Evolutionary conservation across 2,329 filamentous ascomycete species (phyloP), one percentile per base, ranked within the genome.

Genomic region (Penicillium sp.): DNA sequence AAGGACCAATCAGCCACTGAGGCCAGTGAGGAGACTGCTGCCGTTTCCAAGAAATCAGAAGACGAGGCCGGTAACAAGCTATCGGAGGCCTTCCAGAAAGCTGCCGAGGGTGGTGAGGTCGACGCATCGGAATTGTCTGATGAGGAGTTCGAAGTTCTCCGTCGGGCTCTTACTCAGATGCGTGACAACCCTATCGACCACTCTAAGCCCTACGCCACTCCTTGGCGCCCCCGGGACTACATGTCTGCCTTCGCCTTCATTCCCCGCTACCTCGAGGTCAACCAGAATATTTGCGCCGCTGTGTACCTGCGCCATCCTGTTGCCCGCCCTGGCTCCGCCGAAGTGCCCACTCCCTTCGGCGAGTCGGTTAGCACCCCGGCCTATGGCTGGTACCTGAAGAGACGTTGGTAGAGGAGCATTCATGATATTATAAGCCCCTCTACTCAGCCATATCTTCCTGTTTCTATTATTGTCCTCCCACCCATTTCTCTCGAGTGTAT

Each of bases 191-290:
- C 91, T 0, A 77, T 88, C 58, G 91, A 97, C 75, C 74, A 77
- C 26, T 78, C 75, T 56, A 96, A 96, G 77, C 91, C 95, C 3
- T 99, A 99, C 73, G 84, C 84, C 5, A 97, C 93, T 1, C 95
- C 95, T 13, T 99, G 95, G 95, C 79, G 83, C 63, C 95, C 95
- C 13, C 84, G 92, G 55, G 84, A 89, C 52, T 98, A 85, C 76
- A 96, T 99, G 90, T 83, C 85, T 51, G 87, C 93, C 0, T 99
- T 99, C 76, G 92, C 93, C 24, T 97, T 96, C 76, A 92, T 99
- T 65, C 95, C 95, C 11, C 82, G 90, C 53, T 99, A 98, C 75
- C 85, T 99, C 59, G 96, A 99, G 79, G 95, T 99, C 67, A 97
- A 98, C 81, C 95, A 96, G 75, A 96, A 93, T 70, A 90, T 98